These are phyloP conservation scores for Colletotrichum tabaci DNA, from an alignment of 2,329 filamentous ascomycete species.

Conservation along the genomic window DNA sequence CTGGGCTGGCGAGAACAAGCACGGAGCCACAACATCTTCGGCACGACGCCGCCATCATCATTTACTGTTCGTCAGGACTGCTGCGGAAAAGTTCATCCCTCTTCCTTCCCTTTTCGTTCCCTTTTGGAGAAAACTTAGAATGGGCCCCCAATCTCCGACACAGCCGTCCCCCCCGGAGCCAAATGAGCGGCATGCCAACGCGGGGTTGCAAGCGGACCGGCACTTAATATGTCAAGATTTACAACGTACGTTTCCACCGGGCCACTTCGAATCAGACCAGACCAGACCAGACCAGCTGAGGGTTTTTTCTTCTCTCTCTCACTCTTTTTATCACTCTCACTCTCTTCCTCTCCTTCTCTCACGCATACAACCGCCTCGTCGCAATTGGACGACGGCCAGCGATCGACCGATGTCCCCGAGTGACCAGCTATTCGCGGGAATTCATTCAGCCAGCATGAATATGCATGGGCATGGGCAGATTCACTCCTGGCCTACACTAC, in stretches of 20 bases:
- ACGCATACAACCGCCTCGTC: neutral
- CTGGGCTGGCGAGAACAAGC: neutral
- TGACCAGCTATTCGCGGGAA: slow-evolving; percentile 8
- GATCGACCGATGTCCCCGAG: slow-evolving; percentile 5
- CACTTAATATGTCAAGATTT: slow-evolving; percentile 14
- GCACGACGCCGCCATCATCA: neutral
- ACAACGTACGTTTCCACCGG: slow-evolving; percentile 12
- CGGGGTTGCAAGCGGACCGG: slow-evolving; percentile 34
- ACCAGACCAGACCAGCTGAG: neutral
- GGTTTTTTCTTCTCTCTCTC: no score
- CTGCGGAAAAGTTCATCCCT: slow-evolving; percentile 4
- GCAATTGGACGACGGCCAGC: slow-evolving; percentile 15
- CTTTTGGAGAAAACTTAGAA: neutral
- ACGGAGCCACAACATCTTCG: neutral
- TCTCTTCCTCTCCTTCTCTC: neutral
- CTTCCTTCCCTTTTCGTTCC: neutral
- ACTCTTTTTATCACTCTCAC: neutral
- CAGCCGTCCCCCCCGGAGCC: neutral
- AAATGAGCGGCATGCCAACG: slow-evolving; percentile 29
- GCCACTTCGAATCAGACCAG: neutral
- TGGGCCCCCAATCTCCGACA: slow-evolving; percentile 10
- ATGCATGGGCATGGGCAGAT: neutral
- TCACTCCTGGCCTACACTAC: neutral
- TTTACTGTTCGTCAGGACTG: no score
- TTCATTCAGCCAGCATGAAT: neutral